Percentiles rank a stretch among this genome's conserved stretches.
phyloP scores from a whole-genome alignment of 345 rosid genomes.

The Gossypium mustelinum region DNA sequence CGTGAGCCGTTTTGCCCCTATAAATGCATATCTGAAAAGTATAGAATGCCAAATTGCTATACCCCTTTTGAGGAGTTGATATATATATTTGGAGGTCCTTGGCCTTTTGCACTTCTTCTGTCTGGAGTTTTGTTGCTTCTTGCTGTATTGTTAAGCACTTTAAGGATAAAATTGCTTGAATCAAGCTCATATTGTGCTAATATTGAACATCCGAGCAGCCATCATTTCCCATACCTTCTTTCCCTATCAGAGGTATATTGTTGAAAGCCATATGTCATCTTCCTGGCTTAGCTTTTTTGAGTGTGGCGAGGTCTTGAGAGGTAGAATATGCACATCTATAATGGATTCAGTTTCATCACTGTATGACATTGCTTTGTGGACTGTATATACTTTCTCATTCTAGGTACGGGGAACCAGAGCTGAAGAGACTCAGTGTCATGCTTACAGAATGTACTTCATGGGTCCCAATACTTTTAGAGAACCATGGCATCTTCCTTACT shows the following conservation, averaged over 20 bases:
- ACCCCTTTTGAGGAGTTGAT: slow-evolving; percentile 93
- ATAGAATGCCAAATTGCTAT: slow-evolving; percentile 91
- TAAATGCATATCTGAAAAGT: slow-evolving; percentile 79
- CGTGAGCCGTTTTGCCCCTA: slow-evolving; percentile 66
- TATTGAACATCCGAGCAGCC: slow-evolving; percentile 56
- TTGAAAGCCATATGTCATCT: slow-evolving; percentile 15
- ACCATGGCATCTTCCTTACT: slow-evolving; percentile 97
- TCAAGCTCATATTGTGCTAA: slow-evolving; percentile 46
- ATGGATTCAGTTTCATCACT: slow-evolving; percentile 4
- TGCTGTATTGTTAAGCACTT: slow-evolving; percentile 57
- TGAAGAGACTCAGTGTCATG: slow-evolving; percentile 93
- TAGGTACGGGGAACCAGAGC: slow-evolving; percentile 87
- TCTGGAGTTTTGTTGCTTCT: slow-evolving; percentile 62
- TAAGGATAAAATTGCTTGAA: slow-evolving; percentile 69
- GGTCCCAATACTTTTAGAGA: slow-evolving; percentile 86
- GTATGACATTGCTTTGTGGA: slow-evolving; percentile 14
- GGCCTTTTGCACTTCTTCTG: slow-evolving; percentile 67
- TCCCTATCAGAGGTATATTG: slow-evolving; percentile 77
- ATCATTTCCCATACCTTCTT: slow-evolving; percentile 75
- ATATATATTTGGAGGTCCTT: slow-evolving; percentile 89
- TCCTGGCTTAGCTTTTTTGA: background rate
- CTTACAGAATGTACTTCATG: slow-evolving; percentile 68
- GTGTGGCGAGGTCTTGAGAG: too few species aligned
- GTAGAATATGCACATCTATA: slow-evolving; percentile 2
- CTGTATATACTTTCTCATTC: slow-evolving; percentile 20